phyloP scores from a whole-genome alignment of 176 grass and related monocot genomes.

The Oryza glumipatula region DNA sequence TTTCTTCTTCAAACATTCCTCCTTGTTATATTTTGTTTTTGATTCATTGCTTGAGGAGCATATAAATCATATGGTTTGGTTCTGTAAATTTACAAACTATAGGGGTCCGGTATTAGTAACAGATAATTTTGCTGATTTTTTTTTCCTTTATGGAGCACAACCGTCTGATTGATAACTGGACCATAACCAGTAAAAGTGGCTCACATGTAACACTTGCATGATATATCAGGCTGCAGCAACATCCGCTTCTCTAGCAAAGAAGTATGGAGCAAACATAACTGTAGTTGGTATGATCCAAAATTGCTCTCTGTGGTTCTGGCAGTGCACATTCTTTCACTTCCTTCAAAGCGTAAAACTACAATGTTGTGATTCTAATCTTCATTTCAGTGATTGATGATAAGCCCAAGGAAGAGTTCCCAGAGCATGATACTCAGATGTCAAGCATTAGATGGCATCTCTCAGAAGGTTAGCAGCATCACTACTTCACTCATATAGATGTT shows the following conservation, averaged over 20 bases:
- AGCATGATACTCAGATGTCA: constrained; percentile 91
- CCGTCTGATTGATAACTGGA: background rate
- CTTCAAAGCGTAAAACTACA: background rate
- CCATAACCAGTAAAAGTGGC: constrained; percentile 8
- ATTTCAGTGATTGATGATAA: constrained; percentile 93
- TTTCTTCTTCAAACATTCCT: constrained; percentile 14
- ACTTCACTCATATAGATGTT: background rate
- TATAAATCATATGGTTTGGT: constrained; percentile 14
- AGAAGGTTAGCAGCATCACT: constrained; percentile 58
- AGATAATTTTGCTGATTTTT: constrained; percentile 11
- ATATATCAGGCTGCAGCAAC: constrained; percentile 84
- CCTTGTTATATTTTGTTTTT: background rate
- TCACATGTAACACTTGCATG: constrained; percentile 27
- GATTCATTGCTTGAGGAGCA: background rate
- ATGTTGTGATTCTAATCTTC: constrained; percentile 17
- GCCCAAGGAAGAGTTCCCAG: constrained; percentile 80
- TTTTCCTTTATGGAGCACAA: background rate
- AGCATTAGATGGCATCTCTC: constrained; percentile 98
- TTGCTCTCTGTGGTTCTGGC: constrained; percentile 1
- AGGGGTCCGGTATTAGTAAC: background rate
- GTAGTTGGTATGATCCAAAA: constrained; percentile 74
- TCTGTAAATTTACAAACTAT: constrained; percentile 6
- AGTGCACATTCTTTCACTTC: background rate
- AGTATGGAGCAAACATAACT: constrained; percentile 92
- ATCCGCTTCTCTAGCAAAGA: constrained; percentile 85